Base-by-base conservation (phyloP, 345 rosid genomes). In the Bruguiera gymnorhiza region DNA sequence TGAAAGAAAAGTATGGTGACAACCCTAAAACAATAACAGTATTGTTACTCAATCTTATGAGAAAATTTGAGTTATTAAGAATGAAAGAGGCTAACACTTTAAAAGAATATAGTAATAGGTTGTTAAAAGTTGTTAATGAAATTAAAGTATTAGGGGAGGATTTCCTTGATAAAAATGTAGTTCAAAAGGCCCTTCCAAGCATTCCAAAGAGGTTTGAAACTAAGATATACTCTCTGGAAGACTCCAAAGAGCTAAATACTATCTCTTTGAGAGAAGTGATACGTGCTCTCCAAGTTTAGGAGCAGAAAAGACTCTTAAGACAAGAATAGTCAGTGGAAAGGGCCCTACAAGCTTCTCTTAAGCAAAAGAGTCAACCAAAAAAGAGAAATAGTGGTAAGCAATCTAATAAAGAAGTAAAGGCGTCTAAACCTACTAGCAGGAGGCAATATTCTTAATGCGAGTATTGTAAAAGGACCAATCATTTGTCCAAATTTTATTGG, bases 321-420 rank as follows among this genome's bases (percentile, higher is more conserved):
- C n/a, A 16, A 13, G 0, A 27, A 27, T 27, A 27, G 6, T 4
- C 0, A 6, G 4, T 7, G 5, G 0, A 52, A 51, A 0, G 23
- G 4, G 23, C 23, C 5, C 4, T 52, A 1, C 8, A 52, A 1
- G 37, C 6, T 34, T 34, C 8, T 8, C 9, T 7, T 0, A 34
- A 34, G 8, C 9, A 34, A 1, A 34, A 34, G 0, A 8, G 37
- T 6, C 0, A 34, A 1, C 37, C 24, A 24, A 1, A 34, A 34
- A 34, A 2, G 2, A 34, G 37, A 8, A 34, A 34, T 34, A 0
- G 2, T 34, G 37, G 9, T 1, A 34, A 34, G 37, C 37, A 8
- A 34, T 8, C 9, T 1, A 1, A 1, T 0, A 34, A 8, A 8
- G 1, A 8, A 6, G 1, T 1, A 0, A 0, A 34, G 10, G 8